Conservation (phyloP, 2,329 filamentous ascomycete genomes). For the Clonostachys byssicola region DNA sequence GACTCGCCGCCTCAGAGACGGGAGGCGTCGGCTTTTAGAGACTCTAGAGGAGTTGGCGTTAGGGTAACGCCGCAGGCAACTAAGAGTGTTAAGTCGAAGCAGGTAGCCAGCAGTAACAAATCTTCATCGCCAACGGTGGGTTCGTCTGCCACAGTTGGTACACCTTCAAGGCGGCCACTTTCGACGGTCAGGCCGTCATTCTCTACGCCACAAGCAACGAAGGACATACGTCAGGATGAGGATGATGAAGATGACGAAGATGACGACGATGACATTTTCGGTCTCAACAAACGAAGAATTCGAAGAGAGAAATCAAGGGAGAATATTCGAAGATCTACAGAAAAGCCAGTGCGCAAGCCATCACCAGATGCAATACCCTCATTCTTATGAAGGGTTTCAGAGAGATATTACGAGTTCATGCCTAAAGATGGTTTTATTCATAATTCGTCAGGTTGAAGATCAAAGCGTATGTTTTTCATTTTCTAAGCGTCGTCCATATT, state of each 20-base stretch:
- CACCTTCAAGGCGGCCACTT: too few relatives aligned
- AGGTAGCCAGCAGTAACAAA: too few relatives aligned
- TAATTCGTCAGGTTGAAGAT: constrained; percentile 1
- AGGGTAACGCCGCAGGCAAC: too few relatives aligned
- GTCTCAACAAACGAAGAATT: constrained; percentile 20
- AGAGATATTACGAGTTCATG: background rate
- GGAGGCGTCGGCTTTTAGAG: too few relatives aligned
- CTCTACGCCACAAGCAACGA: background rate
- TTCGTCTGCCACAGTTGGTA: too few relatives aligned
- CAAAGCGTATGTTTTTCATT: background rate
- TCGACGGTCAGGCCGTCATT: too few relatives aligned
- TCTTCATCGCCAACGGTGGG: too few relatives aligned
- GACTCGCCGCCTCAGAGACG: too few relatives aligned
- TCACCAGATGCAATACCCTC: constrained; percentile 26
- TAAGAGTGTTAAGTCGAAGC: too few relatives aligned
- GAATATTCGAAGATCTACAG: constrained; percentile 11
- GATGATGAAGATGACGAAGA: constrained; percentile 8
- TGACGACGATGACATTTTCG: constrained; percentile 28
- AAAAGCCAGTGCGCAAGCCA: constrained; percentile 7
- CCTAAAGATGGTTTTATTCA: background rate
- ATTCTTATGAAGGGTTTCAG: constrained; percentile 18
- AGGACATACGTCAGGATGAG: background rate
- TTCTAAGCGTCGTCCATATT: constrained; percentile 55
- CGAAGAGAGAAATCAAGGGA: constrained; percentile 21
- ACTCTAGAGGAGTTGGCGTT: too few relatives aligned